These are phyloP conservation scores for Entomortierella chlamydospora DNA, from an alignment of 192 early-diverging fungal species.

Conservation along the genomic window DNA sequence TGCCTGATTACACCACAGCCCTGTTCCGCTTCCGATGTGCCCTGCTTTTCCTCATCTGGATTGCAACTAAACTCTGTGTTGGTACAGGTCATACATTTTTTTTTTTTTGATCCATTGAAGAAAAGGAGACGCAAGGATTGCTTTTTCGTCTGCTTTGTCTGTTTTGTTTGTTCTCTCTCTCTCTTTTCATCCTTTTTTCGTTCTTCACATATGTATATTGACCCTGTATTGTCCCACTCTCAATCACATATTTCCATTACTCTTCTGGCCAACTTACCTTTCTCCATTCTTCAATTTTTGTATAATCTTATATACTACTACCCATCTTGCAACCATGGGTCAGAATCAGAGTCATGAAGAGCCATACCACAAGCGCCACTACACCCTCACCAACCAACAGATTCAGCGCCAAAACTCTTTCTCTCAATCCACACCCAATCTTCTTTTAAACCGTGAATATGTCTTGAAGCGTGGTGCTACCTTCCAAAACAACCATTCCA, in stretches of 20 bases:
- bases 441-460: background rate
- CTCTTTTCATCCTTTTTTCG: background rate
- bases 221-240: background rate
- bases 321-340: conserved; percentile 15
- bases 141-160: background rate
- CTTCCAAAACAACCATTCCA: conserved; percentile 8
- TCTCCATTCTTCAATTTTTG: background rate
- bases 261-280: background rate
- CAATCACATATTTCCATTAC: background rate
- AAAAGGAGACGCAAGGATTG: background rate
- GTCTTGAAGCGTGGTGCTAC: background rate
- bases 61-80: background rate
- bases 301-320: background rate
- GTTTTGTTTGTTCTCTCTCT: conserved; percentile 1
- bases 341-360: conserved; percentile 37
- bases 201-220: conserved; percentile 1
- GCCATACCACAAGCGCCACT: conserved; percentile 42
- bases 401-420: conserved; percentile 50
- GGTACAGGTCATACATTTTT: background rate
- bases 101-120: too few relatives aligned
- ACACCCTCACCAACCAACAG: conserved; percentile 33
- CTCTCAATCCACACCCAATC: conserved; percentile 29
- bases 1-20: background rate
- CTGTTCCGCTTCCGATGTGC: background rate
- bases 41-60: background rate